Evolutionary conservation across 306 rosid species (phyloP).

Genomic region (Gastrolobium villosum): DNA sequence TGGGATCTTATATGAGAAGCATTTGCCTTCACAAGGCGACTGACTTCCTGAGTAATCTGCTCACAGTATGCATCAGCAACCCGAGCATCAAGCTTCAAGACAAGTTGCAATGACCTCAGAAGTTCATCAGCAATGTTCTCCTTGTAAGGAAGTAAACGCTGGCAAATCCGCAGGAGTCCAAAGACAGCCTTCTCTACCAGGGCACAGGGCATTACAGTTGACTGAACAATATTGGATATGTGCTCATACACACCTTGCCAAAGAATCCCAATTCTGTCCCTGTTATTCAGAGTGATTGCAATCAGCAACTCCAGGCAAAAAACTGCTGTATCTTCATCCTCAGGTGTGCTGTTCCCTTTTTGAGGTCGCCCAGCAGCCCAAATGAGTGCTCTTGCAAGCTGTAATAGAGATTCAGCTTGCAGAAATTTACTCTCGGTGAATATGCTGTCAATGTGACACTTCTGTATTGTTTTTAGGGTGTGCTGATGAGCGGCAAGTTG

Average conservation of each 20-base stretch:
- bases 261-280: conserved; percentile 93
- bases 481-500: conserved; percentile 99
- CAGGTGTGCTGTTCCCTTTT: conserved; percentile 87
- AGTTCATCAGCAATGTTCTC: conserved; percentile 97
- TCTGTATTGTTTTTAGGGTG: conserved; percentile 89
- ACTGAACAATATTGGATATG: conserved; percentile 92
- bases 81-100: conserved; percentile 96
- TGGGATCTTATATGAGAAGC: conserved; percentile 96
- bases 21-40: conserved; percentile 95
- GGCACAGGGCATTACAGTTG: conserved; percentile 94
- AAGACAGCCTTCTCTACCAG: conserved; percentile 98
- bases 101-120: conserved; percentile 93
- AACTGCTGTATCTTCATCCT: conserved; percentile 99
- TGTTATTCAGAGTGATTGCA: conserved; percentile 93
- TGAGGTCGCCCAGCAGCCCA: conserved; percentile 96
- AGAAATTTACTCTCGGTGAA: conserved; percentile 96
- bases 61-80: conserved; percentile 98
- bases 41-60: conserved; percentile 96
- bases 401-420: conserved; percentile 93
- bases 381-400: conserved; percentile 91
- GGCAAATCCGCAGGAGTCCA: conserved; percentile 95
- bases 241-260: conserved; percentile 99
- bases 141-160: conserved; percentile 97
- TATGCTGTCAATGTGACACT: conserved; percentile 95
- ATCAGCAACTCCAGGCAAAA: conserved; percentile 95